These are phyloP conservation scores for Lactarius quietus DNA, from an alignment of 768 basidiomycete species.

Conservation along the genomic window DNA sequence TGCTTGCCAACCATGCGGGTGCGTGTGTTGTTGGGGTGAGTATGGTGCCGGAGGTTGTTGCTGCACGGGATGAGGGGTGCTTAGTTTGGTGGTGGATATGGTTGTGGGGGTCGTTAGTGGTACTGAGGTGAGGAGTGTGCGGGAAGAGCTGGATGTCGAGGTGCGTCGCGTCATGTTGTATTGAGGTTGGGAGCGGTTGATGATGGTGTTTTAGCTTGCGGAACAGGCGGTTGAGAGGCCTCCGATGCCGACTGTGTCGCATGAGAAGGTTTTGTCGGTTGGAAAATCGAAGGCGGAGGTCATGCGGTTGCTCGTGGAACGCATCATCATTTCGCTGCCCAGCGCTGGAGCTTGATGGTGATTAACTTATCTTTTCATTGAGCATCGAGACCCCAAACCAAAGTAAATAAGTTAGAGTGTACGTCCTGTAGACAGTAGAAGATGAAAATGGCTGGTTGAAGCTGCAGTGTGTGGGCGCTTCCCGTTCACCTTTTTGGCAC, in stretches of 20 bases:
- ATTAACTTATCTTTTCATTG: too few relatives aligned
- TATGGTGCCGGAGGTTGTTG: constrained; percentile 85
- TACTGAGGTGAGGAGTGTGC: constrained; percentile 37
- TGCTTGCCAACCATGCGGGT: constrained; percentile 67
- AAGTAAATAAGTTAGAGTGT: too few relatives aligned
- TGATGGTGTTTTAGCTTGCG: constrained; percentile 46
- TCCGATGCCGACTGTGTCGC: constrained; percentile 53
- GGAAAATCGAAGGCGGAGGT: constrained; percentile 66
- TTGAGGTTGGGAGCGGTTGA: not conserved
- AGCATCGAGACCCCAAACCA: too few relatives aligned
- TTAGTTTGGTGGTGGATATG: constrained; percentile 83
- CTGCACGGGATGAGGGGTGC: constrained; percentile 71
- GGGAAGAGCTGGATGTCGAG: constrained; percentile 46
- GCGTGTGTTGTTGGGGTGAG: constrained; percentile 93
- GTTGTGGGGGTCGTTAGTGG: constrained; percentile 62
- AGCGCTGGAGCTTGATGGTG: too few relatives aligned
- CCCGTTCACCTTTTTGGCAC: too few relatives aligned
- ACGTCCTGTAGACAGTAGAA: too few relatives aligned
- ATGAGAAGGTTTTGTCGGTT: constrained; percentile 70
- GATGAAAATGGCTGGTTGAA: too few relatives aligned
- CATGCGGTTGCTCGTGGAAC: constrained; percentile 67
- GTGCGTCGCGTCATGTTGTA: too few relatives aligned
- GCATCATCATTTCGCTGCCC: constrained; percentile 44
- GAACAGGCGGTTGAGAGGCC: constrained; percentile 48
- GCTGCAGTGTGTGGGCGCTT: too few relatives aligned